Evolutionary conservation across 352 stramenopile species (phyloP), one percentile per base, ranked within the genome.

Genomic region (Phytophthora constricta): DNA sequence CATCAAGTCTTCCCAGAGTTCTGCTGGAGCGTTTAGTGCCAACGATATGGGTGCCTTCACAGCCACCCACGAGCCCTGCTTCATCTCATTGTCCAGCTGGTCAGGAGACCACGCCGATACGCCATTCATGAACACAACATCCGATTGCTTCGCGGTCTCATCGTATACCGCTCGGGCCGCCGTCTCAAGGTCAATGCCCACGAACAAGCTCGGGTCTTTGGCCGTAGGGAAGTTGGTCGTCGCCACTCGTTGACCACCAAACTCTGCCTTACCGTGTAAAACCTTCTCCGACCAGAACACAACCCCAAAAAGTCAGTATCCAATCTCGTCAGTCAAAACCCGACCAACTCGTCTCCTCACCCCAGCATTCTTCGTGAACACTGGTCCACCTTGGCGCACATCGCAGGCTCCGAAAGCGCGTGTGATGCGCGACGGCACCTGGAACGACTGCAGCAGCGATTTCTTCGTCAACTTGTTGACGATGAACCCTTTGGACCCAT

Each of bases 61-160:
- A 2, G 77, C 78, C 5, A 96, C 73, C 87, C 87, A 96, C 52
- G 80, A 83, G 34, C 87, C 87, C 13, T 79, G 72, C 41, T 78
- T 72, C 55, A 96, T 68, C 62, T 96, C 87, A 4, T 66, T 81
- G 28, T 94, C 81, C 31, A 96, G 70, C 53, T 94, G 85, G 2
- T 77, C 82, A 4, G 80, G 49, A 25, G 64, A 89, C 87, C 87
- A 96, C 37, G 79, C 82, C 1, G 84, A 92, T 37, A 90, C 69
- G 23, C 87, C 87, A 45, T 81, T 90, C 71, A 96, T 72, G 62
- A 94, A 96, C 56, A 93, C 77, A 1, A 96, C 70, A 47, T 95
- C 79, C 17, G 68, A 79, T 53, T 80, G 79, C 62, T 87, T 68
- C 17, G 80, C 67, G 51, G 60, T 76, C 41, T 90, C 62, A 23